Conservation (phyloP, 768 basidiomycete genomes). For the Mrakia blollopis region DNA sequence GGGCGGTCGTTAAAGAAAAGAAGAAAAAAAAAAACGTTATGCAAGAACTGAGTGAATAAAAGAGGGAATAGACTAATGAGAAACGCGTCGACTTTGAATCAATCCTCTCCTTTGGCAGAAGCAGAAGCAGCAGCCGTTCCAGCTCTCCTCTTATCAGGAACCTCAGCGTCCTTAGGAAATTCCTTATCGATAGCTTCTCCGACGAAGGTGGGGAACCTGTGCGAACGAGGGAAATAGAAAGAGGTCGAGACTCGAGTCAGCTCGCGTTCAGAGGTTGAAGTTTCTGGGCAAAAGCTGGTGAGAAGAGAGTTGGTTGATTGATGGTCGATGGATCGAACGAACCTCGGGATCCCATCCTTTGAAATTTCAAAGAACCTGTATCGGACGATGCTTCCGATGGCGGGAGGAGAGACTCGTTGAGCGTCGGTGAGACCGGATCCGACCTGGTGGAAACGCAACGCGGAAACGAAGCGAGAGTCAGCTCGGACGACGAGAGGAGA, state of each 20-base stretch:
- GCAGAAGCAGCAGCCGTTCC: constrained; percentile 11
- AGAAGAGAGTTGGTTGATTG: too few species aligned
- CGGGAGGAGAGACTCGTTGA: constrained; percentile 30
- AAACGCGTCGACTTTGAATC: too few species aligned
- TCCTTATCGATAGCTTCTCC: constrained; percentile 15
- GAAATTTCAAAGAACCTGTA: neutral
- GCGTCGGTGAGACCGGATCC: constrained; percentile 36
- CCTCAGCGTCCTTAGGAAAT: constrained; percentile 8
- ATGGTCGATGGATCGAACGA: too few species aligned
- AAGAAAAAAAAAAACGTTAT: too few species aligned
- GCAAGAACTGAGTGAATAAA: too few species aligned
- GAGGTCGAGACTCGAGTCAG: too few species aligned
- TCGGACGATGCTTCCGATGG: constrained; percentile 34
- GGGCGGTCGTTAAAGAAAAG: too few species aligned
- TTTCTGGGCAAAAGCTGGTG: too few species aligned
- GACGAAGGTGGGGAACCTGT: constrained; percentile 26
- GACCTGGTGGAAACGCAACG: too few species aligned
- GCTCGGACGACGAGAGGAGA: neutral
- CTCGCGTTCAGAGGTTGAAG: too few species aligned
- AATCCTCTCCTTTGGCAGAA: neutral
- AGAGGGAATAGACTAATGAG: too few species aligned
- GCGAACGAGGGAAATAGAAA: too few species aligned
- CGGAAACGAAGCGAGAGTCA: constrained; percentile 4
- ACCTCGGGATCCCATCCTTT: constrained; percentile 6
- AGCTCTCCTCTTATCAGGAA: constrained; percentile 32